Base-by-base conservation (phyloP, 2,329 filamentous ascomycete species). In the Neonectria faginata region DNA sequence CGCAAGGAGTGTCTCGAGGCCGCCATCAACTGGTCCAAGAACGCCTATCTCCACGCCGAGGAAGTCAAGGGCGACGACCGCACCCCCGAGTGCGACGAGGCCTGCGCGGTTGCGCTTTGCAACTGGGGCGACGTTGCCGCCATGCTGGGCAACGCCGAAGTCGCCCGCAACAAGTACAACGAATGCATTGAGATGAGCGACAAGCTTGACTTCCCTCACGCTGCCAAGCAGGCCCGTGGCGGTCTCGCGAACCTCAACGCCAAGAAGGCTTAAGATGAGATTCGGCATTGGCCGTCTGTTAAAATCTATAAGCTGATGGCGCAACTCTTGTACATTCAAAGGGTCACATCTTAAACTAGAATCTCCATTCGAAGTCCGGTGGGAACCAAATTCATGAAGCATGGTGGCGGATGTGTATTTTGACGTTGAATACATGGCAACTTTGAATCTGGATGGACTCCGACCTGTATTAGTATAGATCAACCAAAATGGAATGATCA, bases 51-150 rank as follows among this genome's bases (percentile, higher is more conserved):
- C 22, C 86, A 93, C 61, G 88, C 90, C 1, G 83, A 83, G 8
- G 85, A 87, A 29, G 90, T 97, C 45, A 79, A 85, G 60, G 87
- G 89, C 4, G 87, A 91, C 0, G 82, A 88, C 3, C 84, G 92
- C 44, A 92, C 89, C 2, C 85, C 90, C 54, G 93, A 97, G 74
- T 97, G 95, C 74, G 93, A 97, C 76, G 79, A 91, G 60, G 92
- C 91, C 1, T 97, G 94, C 74, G 91, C 91, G 2, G 91, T 91
- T 6, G 92, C 94, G 8, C 89, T 92, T n/a, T 92, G 93, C 78
- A 97, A 97, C 75, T 86, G 97, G 57, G 95, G 90, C 25, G 92
- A 97, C 72, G 90, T 97, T 70, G 91, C 92, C 0, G 89, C 92
- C 69, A 90, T 96, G 86, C 80, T 89, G 64, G 90, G 91, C 1